Conservation (phyloP, 768 basidiomycete species). For the Russula earlei region DNA sequence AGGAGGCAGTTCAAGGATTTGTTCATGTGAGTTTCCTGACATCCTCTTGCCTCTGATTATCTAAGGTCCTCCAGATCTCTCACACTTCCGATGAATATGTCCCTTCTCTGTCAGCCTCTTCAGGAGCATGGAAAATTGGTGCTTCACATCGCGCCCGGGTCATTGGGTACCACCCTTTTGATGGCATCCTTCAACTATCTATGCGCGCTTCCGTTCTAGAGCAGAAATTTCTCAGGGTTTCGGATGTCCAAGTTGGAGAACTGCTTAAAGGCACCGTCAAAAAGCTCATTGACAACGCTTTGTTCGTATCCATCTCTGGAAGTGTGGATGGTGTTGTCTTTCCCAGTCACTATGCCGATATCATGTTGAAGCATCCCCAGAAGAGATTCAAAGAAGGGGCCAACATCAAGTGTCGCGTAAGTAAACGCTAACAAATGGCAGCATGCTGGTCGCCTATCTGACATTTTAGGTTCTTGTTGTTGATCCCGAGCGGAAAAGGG, state of each 20-base stretch:
- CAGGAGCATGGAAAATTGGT: slow-evolving; percentile 72
- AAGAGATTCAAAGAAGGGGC: slow-evolving; percentile 81
- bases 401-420: slow-evolving; percentile 76
- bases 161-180: slow-evolving; percentile 74
- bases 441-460: slow-evolving; percentile 4
- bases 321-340: slow-evolving; percentile 88
- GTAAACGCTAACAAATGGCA: slow-evolving; percentile 22
- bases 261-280: slow-evolving; percentile 82
- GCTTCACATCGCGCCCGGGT: slow-evolving; percentile 81
- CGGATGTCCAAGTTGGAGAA: slow-evolving; percentile 79
- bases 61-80: slow-evolving; percentile 58
- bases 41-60: slow-evolving; percentile 1
- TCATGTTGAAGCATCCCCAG: slow-evolving; percentile 85
- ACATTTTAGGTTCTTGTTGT: slow-evolving; percentile 61
- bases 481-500: slow-evolving; percentile 70
- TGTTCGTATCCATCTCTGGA: slow-evolving; percentile 82
- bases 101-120: slow-evolving; percentile 57
- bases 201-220: slow-evolving; percentile 74
- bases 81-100: slow-evolving; percentile 87
- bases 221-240: slow-evolving; percentile 76
- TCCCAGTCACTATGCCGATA: slow-evolving; percentile 94
- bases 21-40: slow-evolving; percentile 60
- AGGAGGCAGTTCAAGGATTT: slow-evolving; percentile 62
- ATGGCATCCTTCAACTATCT: slow-evolving; percentile 84
- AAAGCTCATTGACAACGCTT: slow-evolving; percentile 63